Evolutionary conservation across 2,329 filamentous ascomycete species (phyloP), one percentile per base, ranked within the genome.

Genomic region (Penicillium freii): DNA sequence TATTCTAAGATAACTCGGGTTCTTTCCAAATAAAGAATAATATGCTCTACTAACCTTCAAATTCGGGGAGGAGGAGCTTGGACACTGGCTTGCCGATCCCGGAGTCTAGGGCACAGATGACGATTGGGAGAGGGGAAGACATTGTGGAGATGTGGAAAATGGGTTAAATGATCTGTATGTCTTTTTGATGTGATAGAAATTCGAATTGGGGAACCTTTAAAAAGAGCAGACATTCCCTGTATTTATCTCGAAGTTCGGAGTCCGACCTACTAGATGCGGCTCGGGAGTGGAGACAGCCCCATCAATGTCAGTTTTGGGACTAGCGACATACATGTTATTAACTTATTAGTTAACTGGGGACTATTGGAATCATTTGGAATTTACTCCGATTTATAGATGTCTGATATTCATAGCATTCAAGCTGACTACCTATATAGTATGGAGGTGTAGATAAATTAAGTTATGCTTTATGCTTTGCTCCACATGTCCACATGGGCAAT

Each of bases 41-140:
- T 13, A 31, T 23, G 42, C 45, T 21, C 6, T 27, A 36, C 48
- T 33, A 4, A 69, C 66, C 65, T 62, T 66, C 66, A 29, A 59
- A 57, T 25, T 65, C 59, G 7, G 65, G 62, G 8, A 56, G 51
- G 7, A 68, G 54, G 7, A 62, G 51, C 23, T 62, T 50, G 2
- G 60, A 48, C 4, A 64, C 59, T 17, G 60, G 58, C 38, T 57
- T 62, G 19, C 65, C 66, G 27, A 62, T 55, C 10, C 46, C 51
- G 17, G 54, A 38, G 11, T 34, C 56, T 40, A 53, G 54, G 21
- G 60, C 66, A 40, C 63, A 68, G 10, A 68, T 21, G 8, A 65
- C 53, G 1, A 67, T 56, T 5, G 63, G 63, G 0, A 66, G 48
- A 15, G 59, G 23, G 2, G 45, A 36, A 8, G 61, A 47, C 62